phyloP scores from a whole-genome alignment of 371 early-diverging fungal genomes.

The Mortierella sp. region DNA sequence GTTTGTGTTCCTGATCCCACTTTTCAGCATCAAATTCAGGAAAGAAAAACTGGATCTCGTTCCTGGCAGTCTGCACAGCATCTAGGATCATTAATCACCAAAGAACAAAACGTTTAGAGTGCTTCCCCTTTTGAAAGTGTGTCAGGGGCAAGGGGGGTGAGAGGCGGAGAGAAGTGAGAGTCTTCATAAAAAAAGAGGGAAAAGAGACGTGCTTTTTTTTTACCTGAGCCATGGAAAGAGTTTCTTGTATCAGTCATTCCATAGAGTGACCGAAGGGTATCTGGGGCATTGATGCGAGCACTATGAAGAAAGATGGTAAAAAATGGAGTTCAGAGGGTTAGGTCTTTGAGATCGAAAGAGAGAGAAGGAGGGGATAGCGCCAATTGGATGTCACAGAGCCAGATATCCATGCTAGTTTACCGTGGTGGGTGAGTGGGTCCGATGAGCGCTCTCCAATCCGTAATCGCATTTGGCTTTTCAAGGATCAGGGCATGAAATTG shows the following conservation, averaged over 20 bases:
- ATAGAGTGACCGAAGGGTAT: slow-evolving; percentile 74
- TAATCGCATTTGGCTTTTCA: slow-evolving; percentile 69
- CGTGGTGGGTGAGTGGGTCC: slow-evolving; percentile 75
- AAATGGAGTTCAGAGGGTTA: no score
- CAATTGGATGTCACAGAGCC: neutral
- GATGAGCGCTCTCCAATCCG: slow-evolving; percentile 70
- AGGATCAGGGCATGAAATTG: slow-evolving; percentile 69
- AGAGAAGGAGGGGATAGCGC: neutral
- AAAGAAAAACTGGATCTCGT: slow-evolving; percentile 70
- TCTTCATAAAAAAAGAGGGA: neutral
- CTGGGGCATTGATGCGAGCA: slow-evolving; percentile 68
- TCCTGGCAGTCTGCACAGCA: slow-evolving; percentile 65
- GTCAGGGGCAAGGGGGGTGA: neutral
- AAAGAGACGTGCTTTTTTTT: neutral
- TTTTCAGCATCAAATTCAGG: slow-evolving; percentile 58
- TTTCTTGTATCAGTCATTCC: slow-evolving; percentile 87
- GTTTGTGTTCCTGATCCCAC: slow-evolving; percentile 36
- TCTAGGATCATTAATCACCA: slow-evolving; percentile 45
- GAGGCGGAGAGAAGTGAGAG: neutral
- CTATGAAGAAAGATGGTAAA: slow-evolving; percentile 39
- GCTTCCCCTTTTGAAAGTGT: neutral
- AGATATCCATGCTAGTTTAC: no score
- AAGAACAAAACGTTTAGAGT: neutral
- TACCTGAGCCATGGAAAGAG: slow-evolving; percentile 85
- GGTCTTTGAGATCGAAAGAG: no score